These are phyloP conservation scores for Pseudonitzschia multiseries DNA, from an alignment of 108 stramenopile genomes.

Conservation along the genomic window DNA sequence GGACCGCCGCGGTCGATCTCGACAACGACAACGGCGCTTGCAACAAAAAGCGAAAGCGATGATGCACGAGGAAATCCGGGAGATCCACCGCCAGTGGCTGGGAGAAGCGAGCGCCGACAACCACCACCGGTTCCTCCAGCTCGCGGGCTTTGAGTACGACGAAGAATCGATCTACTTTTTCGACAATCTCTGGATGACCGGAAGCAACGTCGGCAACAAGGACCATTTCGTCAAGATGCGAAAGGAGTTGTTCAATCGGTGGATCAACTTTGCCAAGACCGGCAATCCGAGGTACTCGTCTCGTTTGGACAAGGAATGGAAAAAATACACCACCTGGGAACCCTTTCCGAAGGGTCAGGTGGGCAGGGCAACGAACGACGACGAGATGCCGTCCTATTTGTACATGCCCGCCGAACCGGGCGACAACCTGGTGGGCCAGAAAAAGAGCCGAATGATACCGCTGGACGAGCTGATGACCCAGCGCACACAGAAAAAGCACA, in stretches of 20 bases:
- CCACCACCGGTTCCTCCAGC: too few species aligned
- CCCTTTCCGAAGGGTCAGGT: neutral
- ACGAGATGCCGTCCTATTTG: neutral
- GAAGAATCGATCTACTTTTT: neutral
- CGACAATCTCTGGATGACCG: neutral
- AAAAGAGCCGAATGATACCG: neutral
- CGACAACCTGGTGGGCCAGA: neutral
- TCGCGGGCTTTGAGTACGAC: neutral
- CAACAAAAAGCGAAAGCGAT: too few species aligned
- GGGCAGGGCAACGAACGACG: neutral
- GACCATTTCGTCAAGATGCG: neutral
- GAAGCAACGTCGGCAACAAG: neutral
- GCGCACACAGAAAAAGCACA: neutral
- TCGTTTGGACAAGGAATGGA: neutral
- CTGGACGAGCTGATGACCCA: neutral
- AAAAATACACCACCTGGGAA: neutral
- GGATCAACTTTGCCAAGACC: slow-evolving; percentile 5
- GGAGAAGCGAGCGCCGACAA: neutral
- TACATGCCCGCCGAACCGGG: slow-evolving; percentile 1
- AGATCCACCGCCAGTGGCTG: neutral
- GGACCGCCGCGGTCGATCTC: neutral
- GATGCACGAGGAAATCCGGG: neutral
- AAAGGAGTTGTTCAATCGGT: slow-evolving; percentile 1
- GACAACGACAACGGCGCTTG: too few species aligned
- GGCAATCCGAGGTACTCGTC: neutral